These are phyloP conservation scores for Exophiala sp. DNA, from an alignment of 2,329 filamentous ascomycete genomes.

Conservation along the genomic window DNA sequence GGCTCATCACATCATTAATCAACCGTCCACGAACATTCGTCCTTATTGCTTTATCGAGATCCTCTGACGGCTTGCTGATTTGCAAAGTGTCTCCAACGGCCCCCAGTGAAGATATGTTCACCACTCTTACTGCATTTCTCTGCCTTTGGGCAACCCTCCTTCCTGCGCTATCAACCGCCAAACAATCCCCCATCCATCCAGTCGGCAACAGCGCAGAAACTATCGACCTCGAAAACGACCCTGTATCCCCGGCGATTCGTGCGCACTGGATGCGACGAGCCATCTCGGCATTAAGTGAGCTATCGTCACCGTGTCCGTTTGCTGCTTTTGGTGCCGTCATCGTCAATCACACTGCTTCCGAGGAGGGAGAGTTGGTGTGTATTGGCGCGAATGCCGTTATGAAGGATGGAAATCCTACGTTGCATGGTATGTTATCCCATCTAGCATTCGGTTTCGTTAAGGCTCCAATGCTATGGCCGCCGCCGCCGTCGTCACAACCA, in stretches of 20 bases:
- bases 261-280: conserved; percentile 54
- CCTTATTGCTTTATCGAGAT: no score
- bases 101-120: not conserved
- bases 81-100: not conserved
- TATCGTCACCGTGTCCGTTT: conserved; percentile 49
- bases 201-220: not conserved
- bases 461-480: no score
- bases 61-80: no score
- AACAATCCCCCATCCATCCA: not conserved
- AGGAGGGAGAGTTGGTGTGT: conserved; percentile 41
- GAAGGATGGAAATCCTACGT: conserved; percentile 48
- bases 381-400: conserved; percentile 48
- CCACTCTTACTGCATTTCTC: not conserved
- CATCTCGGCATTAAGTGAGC: conserved; percentile 43
- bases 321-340: conserved; percentile 53
- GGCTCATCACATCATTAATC: no score
- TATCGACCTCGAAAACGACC: conserved; percentile 1
- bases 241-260: conserved; percentile 39
- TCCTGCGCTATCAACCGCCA: not conserved
- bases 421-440: conserved; percentile 42
- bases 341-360: conserved; percentile 51
- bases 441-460: not conserved
- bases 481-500: no score
- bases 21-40: no score
- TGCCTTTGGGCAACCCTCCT: not conserved